These are phyloP conservation scores for Chloranthus sessilifolius DNA, from an alignment of 164 flowering plant species.

Conservation along the genomic window DNA sequence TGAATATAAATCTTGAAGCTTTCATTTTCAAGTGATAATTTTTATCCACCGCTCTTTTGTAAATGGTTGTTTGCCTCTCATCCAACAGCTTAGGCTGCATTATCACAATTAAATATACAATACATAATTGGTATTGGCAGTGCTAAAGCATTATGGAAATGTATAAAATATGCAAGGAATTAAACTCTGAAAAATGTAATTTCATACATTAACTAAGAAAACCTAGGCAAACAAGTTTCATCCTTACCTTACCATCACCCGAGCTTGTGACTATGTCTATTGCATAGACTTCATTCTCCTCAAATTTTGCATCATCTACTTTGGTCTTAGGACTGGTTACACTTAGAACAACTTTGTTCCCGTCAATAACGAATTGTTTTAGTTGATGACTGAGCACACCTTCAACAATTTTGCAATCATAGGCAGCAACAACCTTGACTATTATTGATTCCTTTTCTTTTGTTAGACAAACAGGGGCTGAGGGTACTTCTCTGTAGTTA, in stretches of 20 bases:
- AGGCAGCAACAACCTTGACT: constrained; percentile 97
- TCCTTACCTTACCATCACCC: constrained; percentile 91
- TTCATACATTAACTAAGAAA: too few species aligned
- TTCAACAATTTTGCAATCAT: constrained; percentile 95
- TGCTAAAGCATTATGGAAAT: too few species aligned
- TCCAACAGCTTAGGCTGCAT: constrained; percentile 88
- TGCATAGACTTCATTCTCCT: constrained; percentile 91
- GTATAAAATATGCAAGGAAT: too few species aligned
- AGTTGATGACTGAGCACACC: constrained; percentile 91
- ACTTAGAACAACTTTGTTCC: constrained; percentile 80
- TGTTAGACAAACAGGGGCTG: too few species aligned
- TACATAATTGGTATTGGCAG: too few species aligned
- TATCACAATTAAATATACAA: too few species aligned
- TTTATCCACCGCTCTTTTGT: constrained; percentile 88
- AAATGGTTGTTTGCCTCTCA: constrained; percentile 89
- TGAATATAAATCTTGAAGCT: constrained; percentile 88
- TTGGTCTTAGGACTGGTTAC: constrained; percentile 69
- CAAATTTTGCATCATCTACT: constrained; percentile 96
- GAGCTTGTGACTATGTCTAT: constrained; percentile 87
- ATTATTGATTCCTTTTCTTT: too few species aligned
- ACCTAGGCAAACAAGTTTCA: not conserved
- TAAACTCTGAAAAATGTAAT: too few species aligned
- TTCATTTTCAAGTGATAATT: constrained; percentile 95
- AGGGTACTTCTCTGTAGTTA: too few species aligned
- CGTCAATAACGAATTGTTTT: constrained; percentile 92